Conservation (phyloP, 1,284 basidiomycete species). For the Phylloporus sp. region DNA sequence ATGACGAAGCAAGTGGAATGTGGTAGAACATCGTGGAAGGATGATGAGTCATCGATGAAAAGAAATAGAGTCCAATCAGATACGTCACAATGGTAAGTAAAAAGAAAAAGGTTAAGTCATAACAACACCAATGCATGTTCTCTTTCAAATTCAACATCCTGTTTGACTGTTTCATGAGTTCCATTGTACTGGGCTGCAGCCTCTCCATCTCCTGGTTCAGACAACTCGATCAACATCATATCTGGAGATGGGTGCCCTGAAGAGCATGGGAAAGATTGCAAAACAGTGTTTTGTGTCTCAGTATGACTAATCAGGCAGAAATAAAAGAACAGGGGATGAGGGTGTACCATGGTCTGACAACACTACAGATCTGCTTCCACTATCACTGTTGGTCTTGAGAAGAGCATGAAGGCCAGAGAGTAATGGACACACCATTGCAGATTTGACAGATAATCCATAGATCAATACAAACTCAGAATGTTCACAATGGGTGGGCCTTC, state of each 20-base stretch:
- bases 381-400: neutral
- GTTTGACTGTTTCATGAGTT: neutral
- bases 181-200: neutral
- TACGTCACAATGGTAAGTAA: no score
- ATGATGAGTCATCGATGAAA: no score
- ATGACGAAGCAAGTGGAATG: no score
- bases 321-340: neutral
- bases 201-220: neutral
- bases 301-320: neutral
- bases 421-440: constrained; percentile 2
- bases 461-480: neutral
- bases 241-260: neutral
- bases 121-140: neutral
- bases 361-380: neutral
- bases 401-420: neutral
- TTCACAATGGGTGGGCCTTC: neutral
- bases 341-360: no score
- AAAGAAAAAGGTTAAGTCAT: no score
- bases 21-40: no score
- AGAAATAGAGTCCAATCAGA: no score
- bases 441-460: neutral
- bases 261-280: neutral
- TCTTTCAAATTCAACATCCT: neutral
- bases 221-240: neutral
- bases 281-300: neutral